Base-by-base conservation (phyloP, 1,284 basidiomycete genomes). In the Inonotus obliquus region DNA sequence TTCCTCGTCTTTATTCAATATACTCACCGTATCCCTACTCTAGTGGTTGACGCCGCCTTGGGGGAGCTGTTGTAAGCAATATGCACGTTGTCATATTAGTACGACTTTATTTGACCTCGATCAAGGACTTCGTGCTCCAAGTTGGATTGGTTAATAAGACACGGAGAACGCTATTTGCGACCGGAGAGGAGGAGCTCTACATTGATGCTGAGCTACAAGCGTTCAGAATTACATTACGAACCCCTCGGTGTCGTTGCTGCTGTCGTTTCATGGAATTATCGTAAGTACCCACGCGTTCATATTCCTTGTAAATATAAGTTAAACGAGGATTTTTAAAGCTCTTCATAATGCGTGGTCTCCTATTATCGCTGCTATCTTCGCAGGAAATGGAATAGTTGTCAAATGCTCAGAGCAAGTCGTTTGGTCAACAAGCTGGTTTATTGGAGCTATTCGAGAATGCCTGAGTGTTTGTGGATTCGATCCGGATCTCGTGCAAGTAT, bases 191-290 rank as follows among this genome's bases (percentile, higher is more conserved):
- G 91, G 68, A 78, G 79, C 60, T 84, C 84, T 32, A 93, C 91
- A 68, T 76, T 94, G 32, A 79, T 98, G 67, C 77, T 97, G 60
- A 83, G 81, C 25, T 96, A 98, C 80, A 99, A 99, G 76, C 82
- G 78, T 19, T 84, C 83, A 29, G 79, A 91, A 72, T 91, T 98
- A 6, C 79, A 90, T 67, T 96, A 94, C 71, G 92, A 96, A 65
- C 96, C 96, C 7, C 82, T 96, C n/a, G 96, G 96, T 32, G 91
- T 96, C 0, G 92, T 97, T 10, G 86, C 89, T 47, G 96, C 90
- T 0, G 89, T 96, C 63, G 95, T 98, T 1, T 96, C 93, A 0
- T 98, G 96, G 94, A 94, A 93, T 69, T 93, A 94, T 72, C 89
- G 91, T 92, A 68, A 58, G 88, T 79, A 7, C 44, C 44, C 23